These are phyloP conservation scores for Aspergillus funiculosus DNA, from an alignment of 495 filamentous ascomycete species.

Conservation along the genomic window DNA sequence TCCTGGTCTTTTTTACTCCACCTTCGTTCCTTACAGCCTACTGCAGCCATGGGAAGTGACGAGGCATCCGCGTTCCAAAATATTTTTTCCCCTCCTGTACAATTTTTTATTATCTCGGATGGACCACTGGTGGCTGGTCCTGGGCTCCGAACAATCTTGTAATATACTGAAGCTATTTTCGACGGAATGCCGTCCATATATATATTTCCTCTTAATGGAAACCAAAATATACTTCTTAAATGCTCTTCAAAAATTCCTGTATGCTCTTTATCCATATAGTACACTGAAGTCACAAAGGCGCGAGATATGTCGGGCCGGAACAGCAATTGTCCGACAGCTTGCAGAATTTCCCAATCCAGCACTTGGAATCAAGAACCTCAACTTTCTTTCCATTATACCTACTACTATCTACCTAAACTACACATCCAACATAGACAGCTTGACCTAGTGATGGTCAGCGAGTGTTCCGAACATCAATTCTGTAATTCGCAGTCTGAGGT, in stretches of 20 bases:
- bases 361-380: slow-evolving; percentile 8
- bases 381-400: slow-evolving; percentile 15
- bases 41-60: slow-evolving; percentile 14
- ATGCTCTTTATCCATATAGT: slow-evolving; percentile 1
- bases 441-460: too few relatives aligned
- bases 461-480: too few relatives aligned
- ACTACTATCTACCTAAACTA: too few relatives aligned
- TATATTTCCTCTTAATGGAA: slow-evolving; percentile 23
- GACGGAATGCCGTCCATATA: slow-evolving; percentile 18
- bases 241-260: too few relatives aligned
- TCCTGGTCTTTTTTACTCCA: slow-evolving; percentile 16
- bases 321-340: slow-evolving; percentile 25
- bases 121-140: slow-evolving; percentile 24
- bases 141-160: slow-evolving; percentile 29
- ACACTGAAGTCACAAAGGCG: not conserved
- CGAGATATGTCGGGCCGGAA: slow-evolving; percentile 17
- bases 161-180: slow-evolving; percentile 32
- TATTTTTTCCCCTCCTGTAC: slow-evolving; percentile 19
- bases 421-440: not conserved
- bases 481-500: too few relatives aligned
- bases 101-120: slow-evolving; percentile 19
- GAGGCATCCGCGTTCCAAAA: slow-evolving; percentile 10
- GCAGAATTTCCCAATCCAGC: slow-evolving; percentile 38
- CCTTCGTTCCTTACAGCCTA: slow-evolving; percentile 5
- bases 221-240: slow-evolving; percentile 7